These are phyloP conservation scores for Blastobotrys arbuscula DNA, from an alignment of 1,139 yeast genomes.

Conservation along the genomic window DNA sequence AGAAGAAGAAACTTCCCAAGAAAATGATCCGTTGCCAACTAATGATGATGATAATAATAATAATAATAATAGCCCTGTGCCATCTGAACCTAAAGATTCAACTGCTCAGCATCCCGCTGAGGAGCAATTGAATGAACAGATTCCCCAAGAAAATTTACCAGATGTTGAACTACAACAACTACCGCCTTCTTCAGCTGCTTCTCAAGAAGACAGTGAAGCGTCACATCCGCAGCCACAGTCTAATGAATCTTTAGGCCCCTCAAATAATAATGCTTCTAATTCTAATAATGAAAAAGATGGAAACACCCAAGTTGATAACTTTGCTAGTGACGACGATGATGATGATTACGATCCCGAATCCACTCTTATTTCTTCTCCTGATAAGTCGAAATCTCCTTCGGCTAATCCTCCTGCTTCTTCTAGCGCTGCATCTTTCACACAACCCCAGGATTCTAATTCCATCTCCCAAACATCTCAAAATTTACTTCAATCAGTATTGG, in stretches of 20 bases:
- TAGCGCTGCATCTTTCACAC: not conserved
- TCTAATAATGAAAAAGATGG: not conserved
- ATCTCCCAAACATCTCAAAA: not conserved
- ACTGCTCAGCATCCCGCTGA: not conserved
- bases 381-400: not conserved
- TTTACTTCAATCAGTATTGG: conserved; percentile 4
- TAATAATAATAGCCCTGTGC: not conserved
- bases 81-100: not conserved
- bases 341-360: conserved; percentile 12
- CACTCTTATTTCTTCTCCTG: not conserved
- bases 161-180: too few species aligned
- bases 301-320: not conserved
- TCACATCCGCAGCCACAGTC: conserved; percentile 1
- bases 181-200: too few species aligned
- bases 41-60: not conserved
- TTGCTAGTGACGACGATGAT: conserved; percentile 5
- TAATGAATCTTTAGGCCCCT: too few species aligned
- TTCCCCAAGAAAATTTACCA: too few species aligned
- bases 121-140: not conserved
- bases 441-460: not conserved
- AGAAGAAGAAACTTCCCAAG: conserved; percentile 1
- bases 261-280: too few species aligned
- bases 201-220: not conserved
- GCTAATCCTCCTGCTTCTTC: not conserved
- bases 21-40: not conserved